These are phyloP conservation scores for Myxozyma monticola DNA, from an alignment of 805 yeast species.

Conservation along the genomic window DNA sequence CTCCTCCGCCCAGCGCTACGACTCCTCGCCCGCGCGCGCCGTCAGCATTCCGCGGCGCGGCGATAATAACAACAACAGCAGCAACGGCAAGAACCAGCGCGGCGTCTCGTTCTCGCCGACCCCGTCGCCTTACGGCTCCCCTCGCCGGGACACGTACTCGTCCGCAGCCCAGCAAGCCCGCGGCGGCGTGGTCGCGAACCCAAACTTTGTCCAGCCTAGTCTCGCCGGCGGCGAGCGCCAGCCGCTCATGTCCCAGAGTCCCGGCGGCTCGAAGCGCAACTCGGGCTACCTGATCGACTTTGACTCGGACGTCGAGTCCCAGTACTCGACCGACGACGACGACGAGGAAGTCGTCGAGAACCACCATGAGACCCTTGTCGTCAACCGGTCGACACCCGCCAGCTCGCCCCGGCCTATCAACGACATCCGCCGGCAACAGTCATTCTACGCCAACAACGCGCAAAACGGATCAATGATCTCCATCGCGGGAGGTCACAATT, in stretches of 20 bases:
- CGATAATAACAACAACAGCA: too few relatives aligned
- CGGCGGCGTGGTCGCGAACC: slow-evolving; percentile 10
- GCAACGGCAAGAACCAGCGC: not conserved
- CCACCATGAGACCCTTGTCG: slow-evolving; percentile 26
- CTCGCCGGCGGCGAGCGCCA: slow-evolving; percentile 27
- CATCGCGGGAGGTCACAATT: slow-evolving; percentile 25
- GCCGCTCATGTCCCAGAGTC: slow-evolving; percentile 15
- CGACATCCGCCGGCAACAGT: slow-evolving; percentile 18
- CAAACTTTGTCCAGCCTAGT: slow-evolving; percentile 23
- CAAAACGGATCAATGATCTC: slow-evolving; percentile 15
- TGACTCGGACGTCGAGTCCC: slow-evolving; percentile 23
- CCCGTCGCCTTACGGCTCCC: slow-evolving; percentile 8
- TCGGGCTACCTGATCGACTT: slow-evolving; percentile 8
- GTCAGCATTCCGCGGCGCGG: slow-evolving; percentile 6
- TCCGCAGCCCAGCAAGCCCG: slow-evolving; percentile 20
- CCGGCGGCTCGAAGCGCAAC: not conserved
- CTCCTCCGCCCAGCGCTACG: not conserved
- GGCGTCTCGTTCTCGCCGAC: slow-evolving; percentile 15
- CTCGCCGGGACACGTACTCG: slow-evolving; percentile 22
- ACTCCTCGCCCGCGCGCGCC: slow-evolving; percentile 2
- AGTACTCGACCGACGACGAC: slow-evolving; percentile 17
- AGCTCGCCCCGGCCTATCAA: not conserved
- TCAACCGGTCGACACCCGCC: slow-evolving; percentile 8
- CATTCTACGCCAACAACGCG: slow-evolving; percentile 13
- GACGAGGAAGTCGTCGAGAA: slow-evolving; percentile 27